phyloP scores from a whole-genome alignment of 805 yeast species.

The Schwanniomyces sp. region DNA sequence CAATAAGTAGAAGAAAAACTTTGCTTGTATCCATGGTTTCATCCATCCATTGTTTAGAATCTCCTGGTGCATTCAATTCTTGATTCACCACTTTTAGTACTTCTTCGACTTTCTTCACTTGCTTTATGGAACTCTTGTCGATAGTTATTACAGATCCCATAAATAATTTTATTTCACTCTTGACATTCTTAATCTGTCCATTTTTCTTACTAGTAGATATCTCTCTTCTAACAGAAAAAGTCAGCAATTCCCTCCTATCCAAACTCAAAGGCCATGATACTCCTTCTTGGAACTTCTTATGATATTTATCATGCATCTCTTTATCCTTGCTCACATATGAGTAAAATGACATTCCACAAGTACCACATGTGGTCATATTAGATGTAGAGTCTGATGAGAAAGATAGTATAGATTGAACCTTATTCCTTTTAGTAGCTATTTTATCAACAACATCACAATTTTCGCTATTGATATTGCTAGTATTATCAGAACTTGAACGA shows the following conservation, averaged over 20 bases:
- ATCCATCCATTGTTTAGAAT: slow-evolving; percentile 30
- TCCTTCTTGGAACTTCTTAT: slow-evolving; percentile 49
- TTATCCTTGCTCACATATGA: slow-evolving; percentile 41
- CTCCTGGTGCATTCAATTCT: slow-evolving; percentile 57
- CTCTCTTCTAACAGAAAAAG: slow-evolving; percentile 25
- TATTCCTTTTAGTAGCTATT: neutral
- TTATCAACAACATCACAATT: neutral
- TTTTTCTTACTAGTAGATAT: slow-evolving; percentile 24
- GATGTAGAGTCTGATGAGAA: slow-evolving; percentile 5
- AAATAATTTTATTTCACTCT: slow-evolving; percentile 2
- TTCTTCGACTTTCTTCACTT: slow-evolving; percentile 24
- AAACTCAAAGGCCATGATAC: slow-evolving; percentile 40
- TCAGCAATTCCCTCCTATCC: slow-evolving; percentile 6
- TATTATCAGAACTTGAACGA: neutral
- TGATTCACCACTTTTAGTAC: slow-evolving; percentile 55
- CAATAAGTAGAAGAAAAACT: slow-evolving; percentile 50
- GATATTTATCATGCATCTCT: slow-evolving; percentile 53
- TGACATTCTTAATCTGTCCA: slow-evolving; percentile 33
- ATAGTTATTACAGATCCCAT: slow-evolving; percentile 17
- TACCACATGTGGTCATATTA: slow-evolving; percentile 35
- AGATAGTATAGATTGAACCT: slow-evolving; percentile 16
- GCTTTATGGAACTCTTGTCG: slow-evolving; percentile 18
- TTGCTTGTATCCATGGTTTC: slow-evolving; percentile 14
- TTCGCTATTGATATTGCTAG: neutral
- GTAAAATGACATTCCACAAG: slow-evolving; percentile 56